These are phyloP conservation scores for Aspergillus novoparasiticus DNA, from an alignment of 2,329 filamentous ascomycete genomes.

Conservation along the genomic window DNA sequence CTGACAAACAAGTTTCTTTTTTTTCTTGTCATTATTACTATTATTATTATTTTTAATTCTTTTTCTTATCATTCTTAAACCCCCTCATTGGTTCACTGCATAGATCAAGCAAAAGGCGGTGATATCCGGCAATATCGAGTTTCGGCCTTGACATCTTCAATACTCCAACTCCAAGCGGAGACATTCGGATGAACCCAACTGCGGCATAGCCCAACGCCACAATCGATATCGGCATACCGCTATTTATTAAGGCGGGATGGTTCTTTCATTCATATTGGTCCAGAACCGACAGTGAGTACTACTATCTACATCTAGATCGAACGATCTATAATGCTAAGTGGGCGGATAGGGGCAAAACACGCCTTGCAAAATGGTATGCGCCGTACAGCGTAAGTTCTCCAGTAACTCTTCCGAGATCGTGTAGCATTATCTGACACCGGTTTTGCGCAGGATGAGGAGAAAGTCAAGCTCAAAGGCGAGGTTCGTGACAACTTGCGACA, in stretches of 20 bases:
- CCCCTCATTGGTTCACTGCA: neutral
- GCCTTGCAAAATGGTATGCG: constrained; percentile 97
- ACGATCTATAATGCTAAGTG: constrained; percentile 22
- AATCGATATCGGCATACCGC: constrained; percentile 19
- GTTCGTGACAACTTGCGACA: constrained; percentile 50
- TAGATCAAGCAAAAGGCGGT: constrained; percentile 26
- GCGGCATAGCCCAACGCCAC: constrained; percentile 3
- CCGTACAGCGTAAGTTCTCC: constrained; percentile 72
- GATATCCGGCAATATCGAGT: constrained; percentile 30
- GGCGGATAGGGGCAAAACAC: constrained; percentile 82
- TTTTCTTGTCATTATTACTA: neutral
- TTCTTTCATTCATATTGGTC: constrained; percentile 87
- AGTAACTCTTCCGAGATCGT: neutral
- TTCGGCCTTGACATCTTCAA: constrained; percentile 24
- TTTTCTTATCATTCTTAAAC: neutral
- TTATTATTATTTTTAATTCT: neutral
- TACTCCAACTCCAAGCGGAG: constrained; percentile 27
- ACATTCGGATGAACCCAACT: constrained; percentile 13
- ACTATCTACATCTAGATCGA: neutral
- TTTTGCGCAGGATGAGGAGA: constrained; percentile 77
- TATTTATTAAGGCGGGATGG: constrained; percentile 39
- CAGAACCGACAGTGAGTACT: constrained; percentile 77
- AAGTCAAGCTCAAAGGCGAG: constrained; percentile 98
- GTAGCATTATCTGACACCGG: neutral
- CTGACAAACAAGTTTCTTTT: neutral